Percentiles rank a stretch among this genome's conserved stretches.
These are phyloP conservation scores for Phaeoacremonium minimum DNA, from an alignment of 2,329 filamentous ascomycete species.

Conservation along the genomic window DNA sequence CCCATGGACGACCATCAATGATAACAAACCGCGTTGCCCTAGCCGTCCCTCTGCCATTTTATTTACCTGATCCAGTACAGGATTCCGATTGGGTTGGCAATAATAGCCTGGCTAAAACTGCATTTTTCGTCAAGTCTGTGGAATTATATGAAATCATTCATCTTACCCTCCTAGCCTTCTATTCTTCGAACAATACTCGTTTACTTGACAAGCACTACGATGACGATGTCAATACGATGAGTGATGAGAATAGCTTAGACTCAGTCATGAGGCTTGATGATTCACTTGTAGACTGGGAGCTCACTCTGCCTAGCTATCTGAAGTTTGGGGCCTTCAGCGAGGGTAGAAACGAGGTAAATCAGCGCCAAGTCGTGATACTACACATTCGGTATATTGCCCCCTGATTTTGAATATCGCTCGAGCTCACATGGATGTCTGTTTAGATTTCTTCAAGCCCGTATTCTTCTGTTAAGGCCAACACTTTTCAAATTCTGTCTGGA, in stretches of 20 bases:
- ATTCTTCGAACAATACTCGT: neutral
- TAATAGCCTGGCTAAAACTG: neutral
- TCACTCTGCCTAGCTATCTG: neutral
- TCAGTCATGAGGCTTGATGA: constrained; percentile 1
- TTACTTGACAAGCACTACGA: neutral
- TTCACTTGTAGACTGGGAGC: constrained; percentile 1
- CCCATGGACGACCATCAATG: neutral
- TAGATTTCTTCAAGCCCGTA: constrained; percentile 7
- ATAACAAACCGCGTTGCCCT: neutral
- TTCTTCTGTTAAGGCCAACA: constrained; percentile 6
- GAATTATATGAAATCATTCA: constrained; percentile 33
- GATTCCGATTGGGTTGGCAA: no score
- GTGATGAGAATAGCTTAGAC: neutral
- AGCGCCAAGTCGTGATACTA: no score
- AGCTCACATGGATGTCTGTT: neutral
- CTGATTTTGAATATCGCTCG: no score
- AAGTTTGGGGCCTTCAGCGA: neutral
- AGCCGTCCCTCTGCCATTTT: no score
- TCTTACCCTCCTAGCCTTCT: constrained; percentile 7
- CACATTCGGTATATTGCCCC: no score
- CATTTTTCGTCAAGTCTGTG: neutral
- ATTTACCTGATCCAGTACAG: no score
- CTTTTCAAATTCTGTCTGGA: constrained; percentile 5
- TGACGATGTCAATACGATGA: neutral
- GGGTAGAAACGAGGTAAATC: no score